A percentile compares a stretch with the other conserved stretches of the same genome.
phyloP scores from a whole-genome alignment of 1,284 basidiomycete genomes.

The Apiotrichum montevideense region DNA sequence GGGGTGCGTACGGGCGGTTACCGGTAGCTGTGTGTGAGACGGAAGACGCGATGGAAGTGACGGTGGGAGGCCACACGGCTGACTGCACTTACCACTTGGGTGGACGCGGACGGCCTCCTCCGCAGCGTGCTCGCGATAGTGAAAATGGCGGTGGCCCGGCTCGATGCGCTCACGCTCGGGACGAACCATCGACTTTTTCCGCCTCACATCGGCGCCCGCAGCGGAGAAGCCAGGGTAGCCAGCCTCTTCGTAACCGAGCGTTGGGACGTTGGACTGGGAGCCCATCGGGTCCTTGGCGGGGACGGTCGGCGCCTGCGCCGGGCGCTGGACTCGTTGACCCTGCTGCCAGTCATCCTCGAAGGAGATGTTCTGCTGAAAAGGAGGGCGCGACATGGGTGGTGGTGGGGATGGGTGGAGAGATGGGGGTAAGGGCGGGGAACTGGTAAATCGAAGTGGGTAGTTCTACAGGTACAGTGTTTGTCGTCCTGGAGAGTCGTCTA shows the following conservation, averaged over 20 bases:
- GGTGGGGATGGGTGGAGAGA: neutral
- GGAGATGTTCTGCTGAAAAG: constrained; percentile 33
- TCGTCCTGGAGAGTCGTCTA: constrained; percentile 4
- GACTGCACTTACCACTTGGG: constrained; percentile 63
- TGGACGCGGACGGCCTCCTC: constrained; percentile 69
- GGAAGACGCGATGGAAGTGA: neutral
- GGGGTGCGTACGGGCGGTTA: constrained; percentile 59
- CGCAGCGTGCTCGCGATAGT: constrained; percentile 85
- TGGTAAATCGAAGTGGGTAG: neutral
- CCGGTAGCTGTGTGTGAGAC: constrained; percentile 60
- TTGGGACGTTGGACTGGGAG: constrained; percentile 13
- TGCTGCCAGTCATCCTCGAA: constrained; percentile 22
- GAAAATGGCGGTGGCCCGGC: constrained; percentile 87
- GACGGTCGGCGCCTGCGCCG: constrained; percentile 16
- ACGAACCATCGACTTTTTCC: constrained; percentile 89
- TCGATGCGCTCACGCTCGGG: constrained; percentile 97
- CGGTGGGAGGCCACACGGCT: neutral
- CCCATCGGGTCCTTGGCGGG: constrained; percentile 28
- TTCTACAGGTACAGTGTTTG: constrained; percentile 8
- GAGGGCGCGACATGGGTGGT: constrained; percentile 35
- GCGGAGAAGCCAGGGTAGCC: constrained; percentile 36
- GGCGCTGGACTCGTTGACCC: neutral
- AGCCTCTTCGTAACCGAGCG: constrained; percentile 31
- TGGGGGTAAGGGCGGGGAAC: too few species aligned
- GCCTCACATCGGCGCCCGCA: constrained; percentile 49